Evolutionary conservation across 2,329 filamentous ascomycete species (phyloP), one percentile per base, ranked within the genome.

Genomic region (Pyricularia grisea): DNA sequence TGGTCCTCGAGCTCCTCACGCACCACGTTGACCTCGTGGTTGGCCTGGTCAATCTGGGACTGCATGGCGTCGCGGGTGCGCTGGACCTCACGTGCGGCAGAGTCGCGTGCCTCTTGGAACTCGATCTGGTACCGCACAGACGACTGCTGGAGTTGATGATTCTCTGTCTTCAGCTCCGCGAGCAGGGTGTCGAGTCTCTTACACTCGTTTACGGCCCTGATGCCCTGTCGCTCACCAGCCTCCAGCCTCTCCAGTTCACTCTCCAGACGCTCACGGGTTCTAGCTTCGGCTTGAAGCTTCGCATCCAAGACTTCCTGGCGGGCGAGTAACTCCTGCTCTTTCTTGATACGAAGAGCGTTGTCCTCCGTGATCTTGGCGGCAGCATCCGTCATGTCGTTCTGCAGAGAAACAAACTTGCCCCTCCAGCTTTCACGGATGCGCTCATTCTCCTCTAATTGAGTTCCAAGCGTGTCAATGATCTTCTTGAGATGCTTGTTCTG

Each of bases 361-460:
- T 98, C 94, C 74, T 92, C 88, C 27, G 91, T 89, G 71, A 97
- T 88, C 71, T 97, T 90, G 65, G 88, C 88, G 68, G 92, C 90
- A 66, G 93, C 92, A 69, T 84, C 84, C 36, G 89, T 87, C 90
- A 98, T 94, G 73, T 97, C 93, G 72, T 93, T 87, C 78, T 98
- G 94, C 58, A 99, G 83, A 70, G 88, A 88, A 73, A 94, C 88
- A 75, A 97, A 91, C 79, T 95, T 97, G 77, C 84, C 83, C 73
- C 93, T 90, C 87, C 96, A 94, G 71, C 85, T 88, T 76, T 97
- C 92, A 70, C 93, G 90, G 70, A 96, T 87, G 72, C 90, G 88
- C 75, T 94, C 89, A 75, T 93, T 94, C 80, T 97, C 94, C 75
- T 95, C 90, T 61, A 95, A 87, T 76, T 97, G 93, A 65, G 86